Conservation (phyloP, 257 asterid species). For the Forsythia viridissima region DNA sequence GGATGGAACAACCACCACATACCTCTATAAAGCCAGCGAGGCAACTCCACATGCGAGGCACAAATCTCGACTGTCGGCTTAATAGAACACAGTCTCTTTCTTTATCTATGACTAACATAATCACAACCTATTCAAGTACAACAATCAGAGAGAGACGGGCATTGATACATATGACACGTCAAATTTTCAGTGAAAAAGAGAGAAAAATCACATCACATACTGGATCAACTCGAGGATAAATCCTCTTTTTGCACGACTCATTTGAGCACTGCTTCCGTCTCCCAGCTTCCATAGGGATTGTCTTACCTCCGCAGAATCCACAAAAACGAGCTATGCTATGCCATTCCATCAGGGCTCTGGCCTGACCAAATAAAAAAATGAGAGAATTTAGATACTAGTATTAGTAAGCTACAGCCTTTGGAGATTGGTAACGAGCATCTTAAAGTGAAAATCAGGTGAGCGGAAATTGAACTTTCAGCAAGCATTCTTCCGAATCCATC, state of each 20-base stretch:
- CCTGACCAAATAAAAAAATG: conserved; percentile 44
- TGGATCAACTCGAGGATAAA: conserved; percentile 97
- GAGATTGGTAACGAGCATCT: not conserved
- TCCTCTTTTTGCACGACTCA: conserved; percentile 73
- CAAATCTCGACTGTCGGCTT: conserved; percentile 91
- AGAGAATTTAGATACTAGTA: not conserved
- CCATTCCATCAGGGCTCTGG: conserved; percentile 94
- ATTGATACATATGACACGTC: conserved; percentile 7
- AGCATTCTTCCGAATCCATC: not conserved
- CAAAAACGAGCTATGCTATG: conserved; percentile 70
- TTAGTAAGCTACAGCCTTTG: not conserved
- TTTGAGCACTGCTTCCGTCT: conserved; percentile 79
- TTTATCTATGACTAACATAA: conserved; percentile 91
- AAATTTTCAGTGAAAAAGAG: not conserved
- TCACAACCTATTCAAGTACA: conserved; percentile 67
- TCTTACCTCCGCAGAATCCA: conserved; percentile 75
- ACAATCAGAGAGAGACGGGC: conserved; percentile 16
- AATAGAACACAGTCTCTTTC: conserved; percentile 81
- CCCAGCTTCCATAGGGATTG: conserved; percentile 83
- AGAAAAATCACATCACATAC: conserved; percentile 43
- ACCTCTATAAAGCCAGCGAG: conserved; percentile 98
- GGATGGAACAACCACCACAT: conserved; percentile 12
- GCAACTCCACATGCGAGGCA: conserved; percentile 99
- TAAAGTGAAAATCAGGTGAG: not conserved
- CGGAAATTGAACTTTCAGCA: not conserved